Evolutionary conservation across 345 rosid genomes (phyloP), one percentile per base, ranked within the genome.

Genomic region (Citrus mangshanensis): DNA sequence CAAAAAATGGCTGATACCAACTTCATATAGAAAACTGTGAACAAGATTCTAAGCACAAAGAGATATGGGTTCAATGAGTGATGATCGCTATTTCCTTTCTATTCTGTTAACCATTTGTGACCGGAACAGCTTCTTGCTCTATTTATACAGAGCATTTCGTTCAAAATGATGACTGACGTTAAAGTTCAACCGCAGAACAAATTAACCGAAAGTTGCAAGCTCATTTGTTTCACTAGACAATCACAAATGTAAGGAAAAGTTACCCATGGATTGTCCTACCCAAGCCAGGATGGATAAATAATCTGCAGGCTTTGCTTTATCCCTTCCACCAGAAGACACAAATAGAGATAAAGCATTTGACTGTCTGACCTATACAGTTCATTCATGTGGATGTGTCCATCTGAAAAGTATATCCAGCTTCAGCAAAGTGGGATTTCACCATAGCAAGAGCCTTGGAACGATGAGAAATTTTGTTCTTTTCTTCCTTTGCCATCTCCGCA

Each of bases 401-500:
- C 80, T 85, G 77, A 67, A 91, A 89, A 40, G 77, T 80, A 80
- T 89, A 92, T 67, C 91, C 95, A 73, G 92, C 90, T 64, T 91
- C 92, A 7, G 89, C 85, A 80, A 94, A 93, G 79, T 91, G 90
- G 66, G 92, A 81, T 85, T 91, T 93, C 74, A 96, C 87, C 89
- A 82, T 32, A 37, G 83, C 89, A 60, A 96, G 94, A 77, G 98
- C 86, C 91, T 70, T 91, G 81, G 74, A 94, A 55, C 98, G 95
- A 80, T 96, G 99, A 69, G 98, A 96, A 49, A 96, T 96, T 84
- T 86, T 86, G 84, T 96, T 96, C 90, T 93, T 94, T 79, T 91
- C 98, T 85, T 94, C 98, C 85, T 96, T 92, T 21, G 92, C 83
- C 97, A 96, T 91, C 86, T 94, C 94, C 0, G 98, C 98, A 69